Evolutionary conservation across 208 protist species (phyloP), one percentile per base, ranked within the genome.

Genomic region (Ichthyophonus hoferi): DNA sequence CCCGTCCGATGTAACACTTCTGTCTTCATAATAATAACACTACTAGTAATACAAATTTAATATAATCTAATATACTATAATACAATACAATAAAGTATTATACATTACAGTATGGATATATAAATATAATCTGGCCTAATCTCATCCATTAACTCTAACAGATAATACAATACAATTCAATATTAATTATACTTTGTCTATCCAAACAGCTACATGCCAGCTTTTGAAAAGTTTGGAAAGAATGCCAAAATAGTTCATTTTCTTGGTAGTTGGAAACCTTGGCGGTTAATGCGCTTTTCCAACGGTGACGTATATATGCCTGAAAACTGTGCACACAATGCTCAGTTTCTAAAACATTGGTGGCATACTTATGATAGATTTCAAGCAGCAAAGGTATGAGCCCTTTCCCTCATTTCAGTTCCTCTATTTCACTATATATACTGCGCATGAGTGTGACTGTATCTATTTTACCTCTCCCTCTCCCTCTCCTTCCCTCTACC

Each of bases 181-280:
- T n/a, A n/a, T n/a, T n/a, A n/a, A n/a, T n/a, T n/a, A n/a, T n/a
- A n/a, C n/a, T n/a, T n/a, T n/a, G n/a, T n/a, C n/a, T 24, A 67
- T 24, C 7, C 50, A 67, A 7, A 67, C 50, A 67, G 50, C 33
- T 90, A 90, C 42, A 17, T 41, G 2, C 79, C 88, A 33, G 88
- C 88, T 12, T 89, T 76, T 42, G 35, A 2, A 39, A 17, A 42
- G 12, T 89, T 78, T 58, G 87, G 87, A n/a, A 81, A 81, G 17
- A 38, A 81, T 38, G 77, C 77, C 34, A n/a, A 38, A 7, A 81
- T 81, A n/a, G 35, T 81, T 81, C 77, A 81, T 38, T 81, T 81
- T 81, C 14, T 81, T 12, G 77, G 77, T 3, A 81, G 35, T 31
- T 17, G 35, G 7, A 81, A 81, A 31, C 77, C 77, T 17, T 81